Conservation (phyloP, 495 filamentous ascomycete species). For the Podospora appendiculata region DNA sequence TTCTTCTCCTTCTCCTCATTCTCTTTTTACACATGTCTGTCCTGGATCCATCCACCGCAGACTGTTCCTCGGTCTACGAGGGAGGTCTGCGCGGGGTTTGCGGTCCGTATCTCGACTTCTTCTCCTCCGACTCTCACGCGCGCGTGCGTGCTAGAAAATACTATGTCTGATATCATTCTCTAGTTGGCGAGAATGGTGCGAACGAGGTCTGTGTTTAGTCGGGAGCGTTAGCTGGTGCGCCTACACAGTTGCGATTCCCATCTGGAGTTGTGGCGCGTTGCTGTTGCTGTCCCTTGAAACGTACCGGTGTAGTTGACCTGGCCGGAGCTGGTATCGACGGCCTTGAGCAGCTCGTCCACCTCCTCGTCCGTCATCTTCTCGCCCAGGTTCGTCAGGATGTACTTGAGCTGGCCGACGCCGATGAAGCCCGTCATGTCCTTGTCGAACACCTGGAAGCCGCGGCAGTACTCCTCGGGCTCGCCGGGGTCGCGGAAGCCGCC, state of each 20-base stretch:
- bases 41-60: neutral
- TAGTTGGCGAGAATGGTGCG: slow-evolving; percentile 92
- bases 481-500: slow-evolving; percentile 97
- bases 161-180: slow-evolving; percentile 5
- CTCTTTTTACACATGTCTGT: neutral
- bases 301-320: slow-evolving; percentile 95
- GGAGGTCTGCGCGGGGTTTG: too few relatives aligned
- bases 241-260: neutral
- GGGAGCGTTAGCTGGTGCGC: neutral
- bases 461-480: slow-evolving; percentile 95
- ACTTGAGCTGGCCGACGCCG: slow-evolving; percentile 90
- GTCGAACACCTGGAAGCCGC: slow-evolving; percentile 98
- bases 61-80: neutral
- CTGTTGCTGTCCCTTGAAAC: slow-evolving; percentile 8
- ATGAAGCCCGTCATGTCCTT: slow-evolving; percentile 98
- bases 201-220: slow-evolving; percentile 62
- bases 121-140: neutral
- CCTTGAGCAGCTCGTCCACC: slow-evolving; percentile 96
- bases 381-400: slow-evolving; percentile 92
- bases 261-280: too few relatives aligned
- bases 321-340: slow-evolving; percentile 84
- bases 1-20: slow-evolving; percentile 10
- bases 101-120: neutral
- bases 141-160: neutral
- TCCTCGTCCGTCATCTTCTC: slow-evolving; percentile 99